Evolutionary conservation across 176 grass and related monocot genomes (phyloP).

Genomic region (Tillandsia leiboldiana): DNA sequence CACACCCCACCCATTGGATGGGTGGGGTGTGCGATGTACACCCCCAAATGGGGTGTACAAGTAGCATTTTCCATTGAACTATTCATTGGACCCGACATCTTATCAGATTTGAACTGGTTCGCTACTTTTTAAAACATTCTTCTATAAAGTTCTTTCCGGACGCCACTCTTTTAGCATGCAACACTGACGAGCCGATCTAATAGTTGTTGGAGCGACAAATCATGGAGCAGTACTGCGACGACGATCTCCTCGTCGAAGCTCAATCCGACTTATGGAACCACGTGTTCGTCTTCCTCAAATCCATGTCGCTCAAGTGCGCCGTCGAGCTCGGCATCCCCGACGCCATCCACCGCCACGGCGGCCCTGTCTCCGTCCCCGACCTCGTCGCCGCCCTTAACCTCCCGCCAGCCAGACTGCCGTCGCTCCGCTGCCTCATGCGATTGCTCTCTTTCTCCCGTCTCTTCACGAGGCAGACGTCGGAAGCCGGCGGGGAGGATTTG

Average conservation of each 20-base stretch:
- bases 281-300: constrained; percentile 21
- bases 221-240: no score
- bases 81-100: no score
- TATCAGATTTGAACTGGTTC: no score
- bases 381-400: constrained; percentile 19
- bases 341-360: constrained; percentile 25
- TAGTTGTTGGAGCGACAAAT: no score
- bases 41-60: no score
- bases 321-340: constrained; percentile 29
- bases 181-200: no score
- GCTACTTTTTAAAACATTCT: no score
- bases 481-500: background rate
- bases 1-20: no score
- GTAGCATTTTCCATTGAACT: no score
- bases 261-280: constrained; percentile 13
- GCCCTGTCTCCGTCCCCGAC: background rate
- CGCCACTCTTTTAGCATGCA: no score
- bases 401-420: constrained; percentile 9
- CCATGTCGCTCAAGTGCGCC: constrained; percentile 27
- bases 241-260: constrained; percentile 6
- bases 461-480: constrained; percentile 1
- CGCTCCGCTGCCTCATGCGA: constrained; percentile 25
- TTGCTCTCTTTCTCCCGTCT: constrained; percentile 15
- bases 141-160: no score
- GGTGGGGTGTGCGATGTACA: no score